phyloP scores from a whole-genome alignment of 2,329 filamentous ascomycete genomes.

The Lecanosticta acicola region DNA sequence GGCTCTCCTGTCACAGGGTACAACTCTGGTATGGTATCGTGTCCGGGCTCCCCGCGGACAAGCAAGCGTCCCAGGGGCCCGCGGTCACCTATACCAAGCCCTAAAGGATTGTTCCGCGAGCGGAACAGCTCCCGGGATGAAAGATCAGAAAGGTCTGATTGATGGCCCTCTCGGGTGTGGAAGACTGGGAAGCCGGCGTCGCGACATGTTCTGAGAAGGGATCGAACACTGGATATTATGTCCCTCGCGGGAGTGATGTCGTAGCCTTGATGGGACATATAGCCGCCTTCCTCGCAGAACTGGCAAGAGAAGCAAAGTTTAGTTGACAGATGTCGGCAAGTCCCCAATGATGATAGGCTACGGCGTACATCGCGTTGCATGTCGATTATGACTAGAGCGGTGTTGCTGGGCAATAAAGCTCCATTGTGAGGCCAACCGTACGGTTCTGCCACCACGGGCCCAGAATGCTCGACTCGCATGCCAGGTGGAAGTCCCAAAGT shows the following conservation, averaged over 20 bases:
- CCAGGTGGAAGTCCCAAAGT: neutral
- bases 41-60: constrained; percentile 53
- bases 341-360: too few relatives aligned
- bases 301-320: constrained; percentile 5
- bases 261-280: constrained; percentile 47
- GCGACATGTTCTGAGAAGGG: constrained; percentile 41
- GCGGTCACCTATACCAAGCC: constrained; percentile 47
- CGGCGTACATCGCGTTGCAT: constrained; percentile 49
- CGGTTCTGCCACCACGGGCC: constrained; percentile 10
- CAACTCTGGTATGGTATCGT: constrained; percentile 53
- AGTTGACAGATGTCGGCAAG: too few relatives aligned
- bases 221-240: constrained; percentile 42
- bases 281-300: constrained; percentile 45
- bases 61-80: constrained; percentile 56
- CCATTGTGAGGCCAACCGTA: constrained; percentile 22
- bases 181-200: constrained; percentile 39
- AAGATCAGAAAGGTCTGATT: constrained; percentile 52
- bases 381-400: constrained; percentile 51
- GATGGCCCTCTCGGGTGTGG: constrained; percentile 51
- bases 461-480: neutral
- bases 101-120: constrained; percentile 47
- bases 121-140: constrained; percentile 50
- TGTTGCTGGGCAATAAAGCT: constrained; percentile 33
- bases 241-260: constrained; percentile 36
- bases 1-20: constrained; percentile 45